Evolutionary conservation across 805 yeast genomes (phyloP).

Genomic region (Candida xiaguanensis): DNA sequence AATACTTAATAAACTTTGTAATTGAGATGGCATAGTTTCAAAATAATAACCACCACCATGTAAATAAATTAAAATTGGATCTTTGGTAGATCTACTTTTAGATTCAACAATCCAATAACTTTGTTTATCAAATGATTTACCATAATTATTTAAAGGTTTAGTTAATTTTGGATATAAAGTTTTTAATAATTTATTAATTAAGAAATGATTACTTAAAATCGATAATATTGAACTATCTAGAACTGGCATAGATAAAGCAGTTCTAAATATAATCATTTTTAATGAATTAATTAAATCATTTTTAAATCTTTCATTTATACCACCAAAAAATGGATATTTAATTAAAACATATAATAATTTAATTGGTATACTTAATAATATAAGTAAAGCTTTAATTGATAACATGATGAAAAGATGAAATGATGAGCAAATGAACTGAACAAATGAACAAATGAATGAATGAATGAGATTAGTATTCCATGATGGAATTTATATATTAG

Average conservation of each 20-base stretch:
- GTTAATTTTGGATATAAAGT: slow-evolving; percentile 7
- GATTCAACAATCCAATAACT: slow-evolving; percentile 33
- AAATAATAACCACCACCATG: slow-evolving; percentile 42
- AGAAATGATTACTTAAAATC: slow-evolving; percentile 8
- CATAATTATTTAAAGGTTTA: slow-evolving; percentile 25
- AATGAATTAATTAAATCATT: slow-evolving; percentile 11
- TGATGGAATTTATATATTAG: not conserved
- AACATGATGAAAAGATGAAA: slow-evolving; percentile 1
- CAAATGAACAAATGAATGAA: too few species aligned
- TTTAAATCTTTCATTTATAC: slow-evolving; percentile 14
- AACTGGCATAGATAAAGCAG: slow-evolving; percentile 14
- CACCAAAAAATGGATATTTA: slow-evolving; percentile 13
- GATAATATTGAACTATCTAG: slow-evolving; percentile 12
- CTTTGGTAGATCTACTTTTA: slow-evolving; percentile 19
- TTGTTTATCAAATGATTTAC: slow-evolving; percentile 26
- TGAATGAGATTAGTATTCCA: too few species aligned
- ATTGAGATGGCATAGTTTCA: slow-evolving; percentile 27
- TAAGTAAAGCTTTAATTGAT: slow-evolving; percentile 4
- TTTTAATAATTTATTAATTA: slow-evolving; percentile 12
- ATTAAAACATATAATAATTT: slow-evolving; percentile 12
- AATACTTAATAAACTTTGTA: slow-evolving; percentile 25
- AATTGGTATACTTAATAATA: slow-evolving; percentile 13
- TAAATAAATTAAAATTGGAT: slow-evolving; percentile 29
- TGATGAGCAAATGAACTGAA: not conserved
- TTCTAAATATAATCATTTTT: slow-evolving; percentile 13